Conservation (phyloP, 495 filamentous ascomycete genomes). For the Cryomyces minteri region DNA sequence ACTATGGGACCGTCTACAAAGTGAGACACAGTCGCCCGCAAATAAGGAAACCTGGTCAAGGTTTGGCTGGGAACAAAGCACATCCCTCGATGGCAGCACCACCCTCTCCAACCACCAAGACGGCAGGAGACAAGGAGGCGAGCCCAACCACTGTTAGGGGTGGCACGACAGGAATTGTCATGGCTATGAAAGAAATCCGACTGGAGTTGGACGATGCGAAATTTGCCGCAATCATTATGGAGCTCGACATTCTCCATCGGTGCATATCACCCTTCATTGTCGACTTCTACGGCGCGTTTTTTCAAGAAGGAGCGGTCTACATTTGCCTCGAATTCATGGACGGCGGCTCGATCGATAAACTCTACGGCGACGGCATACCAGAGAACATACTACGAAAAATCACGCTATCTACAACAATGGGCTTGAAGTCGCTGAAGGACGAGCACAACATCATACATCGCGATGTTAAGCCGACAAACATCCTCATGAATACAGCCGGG, state of each 20-base stretch:
- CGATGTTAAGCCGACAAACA: constrained; percentile 97
- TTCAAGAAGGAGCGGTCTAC: constrained; percentile 96
- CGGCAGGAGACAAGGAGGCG: constrained; percentile 4
- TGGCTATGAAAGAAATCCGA: constrained; percentile 99
- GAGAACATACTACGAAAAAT: constrained; percentile 83
- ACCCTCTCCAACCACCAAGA: constrained; percentile 6
- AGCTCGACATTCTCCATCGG: constrained; percentile 88
- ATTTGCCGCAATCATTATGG: constrained; percentile 95
- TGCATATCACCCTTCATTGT: constrained; percentile 92
- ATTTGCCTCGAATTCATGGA: constrained; percentile 99
- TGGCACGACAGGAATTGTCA: constrained; percentile 43
- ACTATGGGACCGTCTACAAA: constrained; percentile 96
- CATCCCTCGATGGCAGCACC: constrained; percentile 11
- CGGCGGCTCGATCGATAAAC: constrained; percentile 92
- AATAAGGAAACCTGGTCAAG: constrained; percentile 61
- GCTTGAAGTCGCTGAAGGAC: constrained; percentile 84
- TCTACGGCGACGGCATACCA: constrained; percentile 86
- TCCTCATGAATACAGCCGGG: constrained; percentile 73
- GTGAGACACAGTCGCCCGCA: constrained; percentile 71
- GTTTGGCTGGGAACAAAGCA: constrained; percentile 43
- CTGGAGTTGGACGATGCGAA: constrained; percentile 92
- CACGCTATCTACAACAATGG: constrained; percentile 76
- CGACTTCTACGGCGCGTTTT: constrained; percentile 97
- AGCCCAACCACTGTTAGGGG: constrained; percentile 22
- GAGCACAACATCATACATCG: constrained; percentile 99